phyloP scores from a whole-genome alignment of 345 rosid genomes.

The Mallotus nudiflorus region DNA sequence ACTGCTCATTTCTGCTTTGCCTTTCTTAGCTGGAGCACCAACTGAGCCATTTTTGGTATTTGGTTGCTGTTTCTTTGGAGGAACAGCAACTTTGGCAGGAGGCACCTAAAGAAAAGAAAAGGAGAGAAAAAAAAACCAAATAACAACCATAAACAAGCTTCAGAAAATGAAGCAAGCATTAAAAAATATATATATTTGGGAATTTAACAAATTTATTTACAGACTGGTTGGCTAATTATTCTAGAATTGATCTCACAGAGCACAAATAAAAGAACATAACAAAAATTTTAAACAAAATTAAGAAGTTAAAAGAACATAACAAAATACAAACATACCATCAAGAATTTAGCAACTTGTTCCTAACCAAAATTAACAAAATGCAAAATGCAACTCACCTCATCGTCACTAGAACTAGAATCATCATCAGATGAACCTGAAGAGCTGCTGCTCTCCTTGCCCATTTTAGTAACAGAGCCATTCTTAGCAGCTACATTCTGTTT shows the following conservation, averaged over 20 bases:
- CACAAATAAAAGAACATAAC: no score
- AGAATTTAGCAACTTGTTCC: not conserved
- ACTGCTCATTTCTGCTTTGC: constrained; percentile 15
- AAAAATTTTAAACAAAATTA: not conserved
- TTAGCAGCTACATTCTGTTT: constrained; percentile 31
- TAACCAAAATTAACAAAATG: not conserved
- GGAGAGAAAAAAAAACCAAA: not conserved
- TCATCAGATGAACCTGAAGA: constrained; percentile 41
- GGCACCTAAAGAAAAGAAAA: constrained; percentile 26
- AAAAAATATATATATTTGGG: no score
- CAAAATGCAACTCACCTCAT: constrained; percentile 27
- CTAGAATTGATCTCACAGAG: no score
- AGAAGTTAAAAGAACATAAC: not conserved
- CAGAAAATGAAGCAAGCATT: no score
- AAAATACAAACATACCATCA: not conserved
- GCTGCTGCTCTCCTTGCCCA: constrained; percentile 39
- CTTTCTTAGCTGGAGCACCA: constrained; percentile 13
- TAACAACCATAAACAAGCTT: no score
- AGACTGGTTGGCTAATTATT: no score
- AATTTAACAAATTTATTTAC: no score
- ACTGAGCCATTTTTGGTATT: constrained; percentile 21
- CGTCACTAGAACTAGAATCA: constrained; percentile 49
- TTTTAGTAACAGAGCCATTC: constrained; percentile 34
- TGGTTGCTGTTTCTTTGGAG: constrained; percentile 24
- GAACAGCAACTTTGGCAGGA: constrained; percentile 21